phyloP scores from a whole-genome alignment of 78 protist genomes.

The Dictyostelium brefeldianum region DNA sequence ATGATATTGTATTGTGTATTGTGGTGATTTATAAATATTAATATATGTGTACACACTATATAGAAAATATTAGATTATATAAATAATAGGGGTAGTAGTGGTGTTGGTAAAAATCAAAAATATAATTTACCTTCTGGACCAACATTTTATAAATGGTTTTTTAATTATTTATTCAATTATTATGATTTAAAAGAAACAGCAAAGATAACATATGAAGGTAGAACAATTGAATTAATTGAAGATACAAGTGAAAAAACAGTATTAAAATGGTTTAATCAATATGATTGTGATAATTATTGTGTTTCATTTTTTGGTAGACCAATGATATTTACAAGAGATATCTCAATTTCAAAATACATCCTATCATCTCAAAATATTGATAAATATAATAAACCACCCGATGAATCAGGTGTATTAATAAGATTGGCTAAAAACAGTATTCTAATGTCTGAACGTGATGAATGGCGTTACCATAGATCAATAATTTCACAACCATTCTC shows the following conservation, averaged over 20 bases:
- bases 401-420: constrained; percentile 56
- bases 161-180: constrained; percentile 48
- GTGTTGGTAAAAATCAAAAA: not conserved
- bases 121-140: constrained; percentile 53
- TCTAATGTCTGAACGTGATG: constrained; percentile 46
- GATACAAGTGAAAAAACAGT: constrained; percentile 46
- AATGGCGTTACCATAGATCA: constrained; percentile 39
- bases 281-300: constrained; percentile 11
- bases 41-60: not conserved
- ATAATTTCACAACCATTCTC: constrained; percentile 23
- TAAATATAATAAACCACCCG: constrained; percentile 55
- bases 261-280: constrained; percentile 63
- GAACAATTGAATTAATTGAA: not conserved
- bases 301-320: constrained; percentile 68
- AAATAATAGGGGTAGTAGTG: not conserved
- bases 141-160: constrained; percentile 36
- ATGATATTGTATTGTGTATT: too few species aligned
- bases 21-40: too few species aligned
- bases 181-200: constrained; percentile 19
- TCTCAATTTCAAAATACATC: not conserved
- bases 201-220: not conserved
- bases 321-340: constrained; percentile 58
- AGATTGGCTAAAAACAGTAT: constrained; percentile 46
- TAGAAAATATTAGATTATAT: not conserved
- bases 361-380: not conserved